Percentiles rank a stretch among this genome's conserved stretches.
Evolutionary conservation across 2,329 filamentous ascomycete species (phyloP).

Genomic region (Apiospora kogelbergensis): DNA sequence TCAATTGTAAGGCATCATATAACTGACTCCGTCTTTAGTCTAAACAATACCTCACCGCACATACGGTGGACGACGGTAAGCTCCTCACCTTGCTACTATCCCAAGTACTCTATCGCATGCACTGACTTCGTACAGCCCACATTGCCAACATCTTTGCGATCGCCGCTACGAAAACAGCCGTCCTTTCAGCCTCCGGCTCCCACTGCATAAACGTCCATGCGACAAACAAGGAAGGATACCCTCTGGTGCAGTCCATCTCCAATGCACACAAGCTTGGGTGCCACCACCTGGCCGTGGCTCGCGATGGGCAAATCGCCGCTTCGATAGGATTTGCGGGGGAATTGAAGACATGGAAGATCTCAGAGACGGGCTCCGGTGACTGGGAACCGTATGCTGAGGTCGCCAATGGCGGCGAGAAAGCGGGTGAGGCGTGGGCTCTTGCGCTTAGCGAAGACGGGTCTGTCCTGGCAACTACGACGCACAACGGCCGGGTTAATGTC

Average conservation of each 20-base stretch:
- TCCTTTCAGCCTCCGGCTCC: slow-evolving; percentile 83
- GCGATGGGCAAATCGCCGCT: slow-evolving; percentile 69
- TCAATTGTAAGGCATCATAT: background rate
- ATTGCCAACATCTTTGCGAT: slow-evolving; percentile 81
- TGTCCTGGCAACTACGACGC: slow-evolving; percentile 82
- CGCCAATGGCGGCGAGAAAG: slow-evolving; percentile 32
- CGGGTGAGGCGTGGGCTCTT: slow-evolving; percentile 82
- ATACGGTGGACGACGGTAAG: slow-evolving; percentile 84
- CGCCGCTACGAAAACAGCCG: slow-evolving; percentile 68
- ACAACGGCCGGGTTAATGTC: slow-evolving; percentile 84
- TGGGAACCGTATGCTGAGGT: slow-evolving; percentile 52
- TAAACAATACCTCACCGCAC: slow-evolving; percentile 95
- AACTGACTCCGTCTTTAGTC: slow-evolving; percentile 59
- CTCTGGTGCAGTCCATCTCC: slow-evolving; percentile 75
- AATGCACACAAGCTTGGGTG: slow-evolving; percentile 85
- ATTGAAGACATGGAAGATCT: slow-evolving; percentile 75
- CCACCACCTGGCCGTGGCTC: slow-evolving; percentile 78
- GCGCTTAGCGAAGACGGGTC: slow-evolving; percentile 81
- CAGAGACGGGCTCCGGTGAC: slow-evolving; percentile 58
- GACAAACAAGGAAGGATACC: slow-evolving; percentile 69
- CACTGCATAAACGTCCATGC: slow-evolving; percentile 80
- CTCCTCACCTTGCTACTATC: slow-evolving; percentile 27
- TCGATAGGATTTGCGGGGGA: slow-evolving; percentile 90
- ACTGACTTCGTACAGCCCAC: slow-evolving; percentile 58
- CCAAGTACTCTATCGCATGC: background rate